Evolutionary conservation across 768 basidiomycete genomes (phyloP), one percentile per base, ranked within the genome.

Genomic region (Rickenella mellea): DNA sequence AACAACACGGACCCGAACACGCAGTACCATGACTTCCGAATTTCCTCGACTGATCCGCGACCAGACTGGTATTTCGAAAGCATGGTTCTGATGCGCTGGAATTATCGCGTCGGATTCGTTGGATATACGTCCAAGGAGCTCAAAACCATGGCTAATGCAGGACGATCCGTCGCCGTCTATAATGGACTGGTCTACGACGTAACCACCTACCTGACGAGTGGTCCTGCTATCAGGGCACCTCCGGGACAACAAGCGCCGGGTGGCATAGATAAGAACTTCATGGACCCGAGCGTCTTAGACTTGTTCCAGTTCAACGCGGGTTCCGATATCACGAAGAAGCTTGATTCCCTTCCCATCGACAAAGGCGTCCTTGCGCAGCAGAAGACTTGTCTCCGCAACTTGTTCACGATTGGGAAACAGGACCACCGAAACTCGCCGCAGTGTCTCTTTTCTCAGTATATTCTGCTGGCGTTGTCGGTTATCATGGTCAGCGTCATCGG

Each of bases 1-100:
- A 99, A 98, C 65, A 73, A 74, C 55, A 76, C 82, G 17, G 82
- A 87, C 48, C 55, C 64, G 14, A 85, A 92, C 53, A 69, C 83
- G 1, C 69, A 78, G 52, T 99, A 98, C 58, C 96, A 98, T 59
- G 94, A 99, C 58, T 99, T 99, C 76, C 85, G 94, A 14, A 82
- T 81, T 0, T 80, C 70, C 56, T 83, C 81, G 27, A 84, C 80
- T 45, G 94, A 98, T 55, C 83, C 84, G 0, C 78, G 96, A 7
- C 94, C 96, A 0, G 96, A 99, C 56, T 99, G 96, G 96, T 99
- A 98, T 61, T 92, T 86, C 50, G 85, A 98, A 64, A 71, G 69
- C 45, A 98, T 99, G 96, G 85, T 87, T 2, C 60, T 75, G 56
- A 83, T 99, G 83, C 85, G 96, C 6, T 96, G 83, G 69, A 82